These are phyloP conservation scores for Saturnispora halmiae DNA, from an alignment of 805 yeast species.

Conservation along the genomic window DNA sequence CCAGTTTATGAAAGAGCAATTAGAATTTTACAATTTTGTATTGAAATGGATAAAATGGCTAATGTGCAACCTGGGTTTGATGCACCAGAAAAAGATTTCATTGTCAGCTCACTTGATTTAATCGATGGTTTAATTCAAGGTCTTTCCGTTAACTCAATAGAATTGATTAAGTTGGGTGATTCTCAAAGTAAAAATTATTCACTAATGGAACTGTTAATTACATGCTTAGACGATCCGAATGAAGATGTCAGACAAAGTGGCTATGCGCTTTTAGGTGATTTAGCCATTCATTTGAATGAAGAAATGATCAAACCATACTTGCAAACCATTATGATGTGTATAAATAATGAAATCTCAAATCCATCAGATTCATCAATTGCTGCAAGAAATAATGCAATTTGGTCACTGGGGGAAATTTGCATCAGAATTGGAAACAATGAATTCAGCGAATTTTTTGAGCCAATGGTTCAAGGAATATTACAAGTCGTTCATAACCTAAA, in stretches of 20 bases:
- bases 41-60: slow-evolving; percentile 56
- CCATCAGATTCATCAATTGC: slow-evolving; percentile 41
- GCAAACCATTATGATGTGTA: slow-evolving; percentile 49
- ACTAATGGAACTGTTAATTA: slow-evolving; percentile 53
- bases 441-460: slow-evolving; percentile 43
- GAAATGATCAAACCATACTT: slow-evolving; percentile 39
- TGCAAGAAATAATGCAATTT: slow-evolving; percentile 80
- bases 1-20: slow-evolving; percentile 76
- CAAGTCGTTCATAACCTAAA: slow-evolving; percentile 49
- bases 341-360: slow-evolving; percentile 58
- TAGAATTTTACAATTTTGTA: slow-evolving; percentile 56
- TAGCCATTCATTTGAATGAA: slow-evolving; percentile 52
- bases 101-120: slow-evolving; percentile 81
- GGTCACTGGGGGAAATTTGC: slow-evolving; percentile 88
- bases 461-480: slow-evolving; percentile 47
- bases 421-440: slow-evolving; percentile 42
- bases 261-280: slow-evolving; percentile 84
- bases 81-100: slow-evolving; percentile 83
- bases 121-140: slow-evolving; percentile 93
- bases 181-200: slow-evolving; percentile 17
- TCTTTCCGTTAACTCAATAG: slow-evolving; percentile 52
- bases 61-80: slow-evolving; percentile 57
- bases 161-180: slow-evolving; percentile 34
- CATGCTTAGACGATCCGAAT: slow-evolving; percentile 64
- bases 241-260: slow-evolving; percentile 92